These are phyloP conservation scores for Glycine latifolia DNA, from an alignment of 306 rosid genomes.

Conservation along the genomic window DNA sequence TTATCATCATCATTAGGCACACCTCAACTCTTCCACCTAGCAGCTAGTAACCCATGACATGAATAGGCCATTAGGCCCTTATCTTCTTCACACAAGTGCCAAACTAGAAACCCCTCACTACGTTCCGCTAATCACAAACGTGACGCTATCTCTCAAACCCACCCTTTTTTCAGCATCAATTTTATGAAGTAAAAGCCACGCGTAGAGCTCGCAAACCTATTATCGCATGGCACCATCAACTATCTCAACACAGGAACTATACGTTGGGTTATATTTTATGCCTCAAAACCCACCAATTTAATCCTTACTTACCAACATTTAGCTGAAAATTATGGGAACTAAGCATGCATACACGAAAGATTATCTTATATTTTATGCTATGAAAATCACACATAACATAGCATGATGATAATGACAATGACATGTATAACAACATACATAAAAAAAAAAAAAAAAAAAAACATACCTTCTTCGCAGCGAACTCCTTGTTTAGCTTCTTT, in stretches of 20 bases:
- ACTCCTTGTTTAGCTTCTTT: constrained; percentile 35
- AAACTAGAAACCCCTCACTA: constrained; percentile 36
- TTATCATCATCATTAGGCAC: constrained; percentile 59
- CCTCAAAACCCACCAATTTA: not conserved
- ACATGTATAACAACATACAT: not conserved
- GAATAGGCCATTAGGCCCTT: constrained; percentile 38
- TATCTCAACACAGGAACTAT: constrained; percentile 39
- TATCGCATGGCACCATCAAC: constrained; percentile 45
- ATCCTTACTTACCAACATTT: not conserved
- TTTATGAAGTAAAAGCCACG: constrained; percentile 48
- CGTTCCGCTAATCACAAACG: constrained; percentile 30
- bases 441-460: not conserved
- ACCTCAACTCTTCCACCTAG: constrained; percentile 26
- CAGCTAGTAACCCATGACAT: constrained; percentile 45
- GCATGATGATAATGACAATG: not conserved
- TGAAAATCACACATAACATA: constrained; percentile 29
- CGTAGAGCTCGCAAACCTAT: constrained; percentile 40
- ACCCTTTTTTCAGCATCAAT: constrained; percentile 56
- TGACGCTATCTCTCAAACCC: constrained; percentile 46
- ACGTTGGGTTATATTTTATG: constrained; percentile 40
- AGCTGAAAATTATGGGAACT: constrained; percentile 35
- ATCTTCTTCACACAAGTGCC: constrained; percentile 36
- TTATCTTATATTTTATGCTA: constrained; percentile 54
- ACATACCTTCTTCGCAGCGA: constrained; percentile 61
- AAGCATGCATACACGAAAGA: constrained; percentile 7